These are phyloP conservation scores for Arthrobotrys megalospora DNA, from an alignment of 2,329 filamentous ascomycete species.

Conservation along the genomic window DNA sequence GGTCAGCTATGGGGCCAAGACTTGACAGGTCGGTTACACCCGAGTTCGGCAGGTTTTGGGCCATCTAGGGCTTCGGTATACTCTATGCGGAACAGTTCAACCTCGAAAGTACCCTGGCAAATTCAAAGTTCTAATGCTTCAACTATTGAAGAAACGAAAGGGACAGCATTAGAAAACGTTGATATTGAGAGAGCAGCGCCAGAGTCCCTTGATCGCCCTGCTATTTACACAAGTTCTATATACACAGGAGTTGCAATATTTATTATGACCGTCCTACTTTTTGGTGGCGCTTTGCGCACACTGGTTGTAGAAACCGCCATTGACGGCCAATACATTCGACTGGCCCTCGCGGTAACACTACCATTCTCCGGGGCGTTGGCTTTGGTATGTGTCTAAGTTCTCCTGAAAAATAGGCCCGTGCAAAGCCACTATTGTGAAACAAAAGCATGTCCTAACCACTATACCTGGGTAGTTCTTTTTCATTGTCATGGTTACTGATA, in stretches of 20 bases:
- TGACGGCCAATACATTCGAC: constrained; percentile 13
- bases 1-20: constrained; percentile 23
- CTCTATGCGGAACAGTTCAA: constrained; percentile 1
- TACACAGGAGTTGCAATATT: constrained; percentile 33
- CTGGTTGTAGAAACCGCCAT: constrained; percentile 26
- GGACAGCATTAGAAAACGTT: not conserved
- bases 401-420: not conserved
- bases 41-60: not conserved
- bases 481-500: constrained; percentile 25
- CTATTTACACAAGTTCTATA: constrained; percentile 30
- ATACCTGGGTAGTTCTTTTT: constrained; percentile 32
- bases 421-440: not conserved
- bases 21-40: constrained; percentile 27
- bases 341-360: constrained; percentile 24
- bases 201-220: constrained; percentile 16
- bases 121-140: not conserved
- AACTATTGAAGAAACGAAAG: not conserved
- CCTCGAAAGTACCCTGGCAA: not conserved
- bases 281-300: constrained; percentile 27
- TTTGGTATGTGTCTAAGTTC: not conserved
- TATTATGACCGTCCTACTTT: constrained; percentile 24
- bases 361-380: constrained; percentile 21
- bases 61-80: not conserved
- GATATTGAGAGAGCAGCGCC: constrained; percentile 8
- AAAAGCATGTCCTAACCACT: not conserved